Conservation (phyloP, 177 flowering plant species). For the Tripterygium wilfordii region DNA sequence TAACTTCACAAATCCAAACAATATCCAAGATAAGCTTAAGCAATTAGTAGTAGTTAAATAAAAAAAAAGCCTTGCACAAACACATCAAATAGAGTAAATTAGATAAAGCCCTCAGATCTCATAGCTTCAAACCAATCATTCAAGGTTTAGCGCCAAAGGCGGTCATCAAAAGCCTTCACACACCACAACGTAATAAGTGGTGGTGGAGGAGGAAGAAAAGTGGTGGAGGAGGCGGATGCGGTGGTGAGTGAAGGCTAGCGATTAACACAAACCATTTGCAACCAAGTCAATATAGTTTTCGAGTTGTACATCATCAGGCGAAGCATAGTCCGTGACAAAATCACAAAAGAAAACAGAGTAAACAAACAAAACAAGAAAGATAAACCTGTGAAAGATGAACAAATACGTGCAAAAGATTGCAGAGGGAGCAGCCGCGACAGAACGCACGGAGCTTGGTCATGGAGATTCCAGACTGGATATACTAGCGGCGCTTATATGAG, state of each 20-base stretch:
- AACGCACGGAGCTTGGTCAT: no score
- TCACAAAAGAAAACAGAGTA: not conserved
- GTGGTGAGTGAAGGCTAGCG: conserved; percentile 4
- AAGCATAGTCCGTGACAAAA: not conserved
- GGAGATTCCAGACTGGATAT: no score
- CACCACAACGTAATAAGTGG: not conserved
- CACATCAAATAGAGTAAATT: not conserved
- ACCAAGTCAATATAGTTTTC: conserved; percentile 1
- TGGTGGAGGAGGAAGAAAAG: not conserved
- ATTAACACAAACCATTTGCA: not conserved
- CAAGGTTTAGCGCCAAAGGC: not conserved
- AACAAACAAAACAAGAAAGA: not conserved
- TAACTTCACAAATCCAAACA: no score
- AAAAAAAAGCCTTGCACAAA: not conserved
- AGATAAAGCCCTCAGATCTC: conserved; percentile 20
- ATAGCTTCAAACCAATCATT: conserved; percentile 13
- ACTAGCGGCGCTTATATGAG: no score
- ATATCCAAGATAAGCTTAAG: no score
- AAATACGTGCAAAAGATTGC: no score
- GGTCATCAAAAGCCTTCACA: conserved; percentile 7
- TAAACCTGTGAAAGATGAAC: no score
- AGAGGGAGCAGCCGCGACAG: no score
- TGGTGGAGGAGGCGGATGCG: not conserved
- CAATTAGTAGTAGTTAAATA: not conserved
- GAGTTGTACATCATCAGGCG: conserved; percentile 18